Evolutionary conservation across 768 basidiomycete species (phyloP), one percentile per base, ranked within the genome.

Genomic region (Hebeloma cylindrosporum): DNA sequence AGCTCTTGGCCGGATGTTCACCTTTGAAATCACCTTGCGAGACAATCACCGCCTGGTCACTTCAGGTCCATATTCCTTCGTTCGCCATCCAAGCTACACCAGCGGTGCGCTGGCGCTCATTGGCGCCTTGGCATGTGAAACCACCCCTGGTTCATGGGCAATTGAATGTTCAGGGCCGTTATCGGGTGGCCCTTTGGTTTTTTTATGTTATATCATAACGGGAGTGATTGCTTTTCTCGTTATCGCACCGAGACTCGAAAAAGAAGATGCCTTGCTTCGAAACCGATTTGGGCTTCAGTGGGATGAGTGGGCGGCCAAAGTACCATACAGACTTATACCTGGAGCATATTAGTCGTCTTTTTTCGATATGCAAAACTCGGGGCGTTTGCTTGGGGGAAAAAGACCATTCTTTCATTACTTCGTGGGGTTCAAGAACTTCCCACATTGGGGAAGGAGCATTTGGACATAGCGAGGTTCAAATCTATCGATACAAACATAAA

Each of bases 301-400:
- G 68, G 59, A 62, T 4, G 35, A 40, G 2, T 70, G 62, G 60
- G 64, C 60, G 3, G 34, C 25, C 4, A 39, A 32, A 10, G 64
- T 67, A 2, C 57, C 57, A 17, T 66, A 60, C 27, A 57, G 51
- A 23, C 45, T 72, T 14, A 40, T 71, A 17, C 69, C 70, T 3
- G 51, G 59, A 9, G 29, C 67, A 2, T 67, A 54, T 43, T 69
- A 23, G 38, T 13, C 14, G 6, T 8, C 5, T 3, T 18, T 7
- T n/a, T 11, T 8, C 20, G 17, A 7, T 22, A 8, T 30, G 8
- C 11, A 40, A n/a, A 16, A 16, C 18, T 27, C n/a, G n/a, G n/a
- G n/a, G n/a, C n/a, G n/a, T n/a, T n/a, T n/a, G n/a, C n/a, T n/a
- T n/a, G n/a, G n/a, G n/a, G n/a, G n/a, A n/a, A n/a, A n/a, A n/a